A percentile compares a stretch with the other conserved stretches of the same genome.
phyloP scores from a whole-genome alignment of 2,329 filamentous ascomycete species.

The Clonostachys sp. region DNA sequence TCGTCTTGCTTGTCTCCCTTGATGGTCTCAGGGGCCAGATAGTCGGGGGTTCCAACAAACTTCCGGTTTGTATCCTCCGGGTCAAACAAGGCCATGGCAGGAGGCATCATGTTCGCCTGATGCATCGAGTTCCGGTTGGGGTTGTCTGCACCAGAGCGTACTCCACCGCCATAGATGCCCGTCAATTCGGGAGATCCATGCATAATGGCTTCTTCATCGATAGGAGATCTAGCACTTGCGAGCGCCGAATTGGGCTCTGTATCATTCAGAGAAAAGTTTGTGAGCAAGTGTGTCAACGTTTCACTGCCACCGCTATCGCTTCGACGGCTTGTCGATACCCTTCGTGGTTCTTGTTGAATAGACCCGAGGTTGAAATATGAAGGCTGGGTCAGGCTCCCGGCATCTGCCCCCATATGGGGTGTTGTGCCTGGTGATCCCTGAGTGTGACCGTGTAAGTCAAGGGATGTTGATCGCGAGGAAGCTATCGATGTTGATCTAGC shows the following conservation, averaged over 20 bases:
- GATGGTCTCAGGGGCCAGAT: constrained; percentile 94
- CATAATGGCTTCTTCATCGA: constrained; percentile 72
- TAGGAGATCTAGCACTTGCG: constrained; percentile 51
- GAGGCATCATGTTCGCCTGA: constrained; percentile 71
- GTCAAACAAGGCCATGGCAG: constrained; percentile 92
- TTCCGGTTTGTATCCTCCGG: constrained; percentile 88
- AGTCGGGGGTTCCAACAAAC: constrained; percentile 96
- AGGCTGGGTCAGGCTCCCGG: constrained; percentile 66
- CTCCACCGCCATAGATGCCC: constrained; percentile 7
- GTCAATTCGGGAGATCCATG: constrained; percentile 75
- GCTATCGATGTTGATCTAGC: constrained; percentile 78
- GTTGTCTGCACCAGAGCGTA: constrained; percentile 20
- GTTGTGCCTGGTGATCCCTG: constrained; percentile 75
- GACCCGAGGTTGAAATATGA: constrained; percentile 84
- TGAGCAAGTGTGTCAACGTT: constrained; percentile 75
- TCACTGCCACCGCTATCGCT: constrained; percentile 94
- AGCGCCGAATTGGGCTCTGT: constrained; percentile 29
- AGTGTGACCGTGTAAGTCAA: constrained; percentile 71
- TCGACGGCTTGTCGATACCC: constrained; percentile 70
- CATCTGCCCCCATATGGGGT: constrained; percentile 77
- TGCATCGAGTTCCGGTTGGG: constrained; percentile 24
- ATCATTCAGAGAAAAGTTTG: constrained; percentile 67
- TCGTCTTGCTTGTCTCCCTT: constrained; percentile 94
- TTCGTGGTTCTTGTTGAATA: constrained; percentile 52
- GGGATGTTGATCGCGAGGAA: constrained; percentile 88